These are phyloP conservation scores for Penicillium sp. DNA, from an alignment of 2,329 filamentous ascomycete species.

Conservation along the genomic window DNA sequence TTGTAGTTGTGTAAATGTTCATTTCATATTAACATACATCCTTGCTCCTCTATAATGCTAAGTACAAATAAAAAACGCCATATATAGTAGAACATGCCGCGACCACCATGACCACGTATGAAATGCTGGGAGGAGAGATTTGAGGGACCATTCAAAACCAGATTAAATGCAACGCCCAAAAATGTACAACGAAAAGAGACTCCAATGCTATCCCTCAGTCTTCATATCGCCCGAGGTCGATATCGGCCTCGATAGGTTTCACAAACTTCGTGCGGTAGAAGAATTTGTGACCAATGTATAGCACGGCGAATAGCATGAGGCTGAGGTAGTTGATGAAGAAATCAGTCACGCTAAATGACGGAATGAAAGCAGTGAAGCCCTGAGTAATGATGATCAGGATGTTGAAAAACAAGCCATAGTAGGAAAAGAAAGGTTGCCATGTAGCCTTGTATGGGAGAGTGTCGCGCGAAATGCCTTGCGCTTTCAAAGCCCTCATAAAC, in stretches of 20 bases:
- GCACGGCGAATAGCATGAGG: constrained; percentile 1
- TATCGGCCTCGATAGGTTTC: constrained; percentile 1
- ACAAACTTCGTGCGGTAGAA: constrained; percentile 3
- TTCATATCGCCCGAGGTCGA: constrained; percentile 1
- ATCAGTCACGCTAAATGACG: constrained; percentile 2
- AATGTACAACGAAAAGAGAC: not conserved
- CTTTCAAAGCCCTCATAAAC: constrained; percentile 8
- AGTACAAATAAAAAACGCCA: too few relatives aligned
- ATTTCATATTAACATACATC: too few relatives aligned
- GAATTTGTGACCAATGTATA: constrained; percentile 7
- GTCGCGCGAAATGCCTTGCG: constrained; percentile 2
- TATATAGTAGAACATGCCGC: too few relatives aligned
- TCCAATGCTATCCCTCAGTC: not conserved
- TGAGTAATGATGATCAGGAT: constrained; percentile 5
- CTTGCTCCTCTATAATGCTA: too few relatives aligned
- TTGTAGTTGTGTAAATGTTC: too few relatives aligned
- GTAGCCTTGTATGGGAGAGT: constrained; percentile 6
- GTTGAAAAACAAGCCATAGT: constrained; percentile 10
- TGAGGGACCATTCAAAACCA: not conserved
- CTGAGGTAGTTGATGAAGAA: constrained; percentile 12
- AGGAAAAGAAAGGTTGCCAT: constrained; percentile 6
- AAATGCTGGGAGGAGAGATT: not conserved
- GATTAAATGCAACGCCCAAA: not conserved
- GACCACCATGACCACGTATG: not conserved
- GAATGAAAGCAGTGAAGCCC: constrained; percentile 8